phyloP scores from a whole-genome alignment of 1,284 basidiomycete genomes.

The Meripilus lineatus region DNA sequence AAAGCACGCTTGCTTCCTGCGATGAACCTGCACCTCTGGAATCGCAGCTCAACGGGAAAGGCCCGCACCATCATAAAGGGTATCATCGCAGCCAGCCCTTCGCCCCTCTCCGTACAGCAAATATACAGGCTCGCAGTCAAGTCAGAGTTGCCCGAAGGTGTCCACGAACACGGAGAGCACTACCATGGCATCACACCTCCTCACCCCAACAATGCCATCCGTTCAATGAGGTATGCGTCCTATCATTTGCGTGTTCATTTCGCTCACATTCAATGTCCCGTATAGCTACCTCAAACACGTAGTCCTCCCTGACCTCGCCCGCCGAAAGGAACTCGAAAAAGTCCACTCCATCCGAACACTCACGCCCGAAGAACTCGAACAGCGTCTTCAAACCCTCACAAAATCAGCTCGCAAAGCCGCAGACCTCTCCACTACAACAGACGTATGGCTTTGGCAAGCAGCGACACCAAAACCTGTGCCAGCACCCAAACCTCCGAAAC shows the following conservation, averaged over 20 bases:
- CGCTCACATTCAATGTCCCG: neutral
- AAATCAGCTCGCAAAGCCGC: slow-evolving; percentile 21
- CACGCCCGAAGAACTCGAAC: slow-evolving; percentile 24
- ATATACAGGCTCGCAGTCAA: slow-evolving; percentile 15
- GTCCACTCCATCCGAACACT: slow-evolving; percentile 33
- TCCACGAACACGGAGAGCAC: neutral
- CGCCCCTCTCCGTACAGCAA: slow-evolving; percentile 11
- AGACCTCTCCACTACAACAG: slow-evolving; percentile 18
- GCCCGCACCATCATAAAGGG: slow-evolving; percentile 12
- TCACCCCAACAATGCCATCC: slow-evolving; percentile 9
- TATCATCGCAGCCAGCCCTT: slow-evolving; percentile 7
- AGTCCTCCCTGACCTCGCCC: slow-evolving; percentile 42
- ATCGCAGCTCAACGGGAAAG: slow-evolving; percentile 1
- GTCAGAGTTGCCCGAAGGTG: neutral
- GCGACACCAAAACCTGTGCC: slow-evolving; percentile 14
- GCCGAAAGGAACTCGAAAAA: slow-evolving; percentile 39
- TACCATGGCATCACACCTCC: slow-evolving; percentile 8
- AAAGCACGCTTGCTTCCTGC: neutral
- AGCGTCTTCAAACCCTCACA: slow-evolving; percentile 24
- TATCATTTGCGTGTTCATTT: neutral
- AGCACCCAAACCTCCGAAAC: slow-evolving; percentile 17
- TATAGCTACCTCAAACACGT: slow-evolving; percentile 52
- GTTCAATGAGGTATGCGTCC: slow-evolving; percentile 15
- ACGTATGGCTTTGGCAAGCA: slow-evolving; percentile 36
- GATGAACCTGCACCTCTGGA: slow-evolving; percentile 3